Percentiles rank a stretch among this genome's conserved stretches.
These are phyloP conservation scores for Bauhinia variegata DNA, from an alignment of 306 rosid genomes.

Conservation along the genomic window DNA sequence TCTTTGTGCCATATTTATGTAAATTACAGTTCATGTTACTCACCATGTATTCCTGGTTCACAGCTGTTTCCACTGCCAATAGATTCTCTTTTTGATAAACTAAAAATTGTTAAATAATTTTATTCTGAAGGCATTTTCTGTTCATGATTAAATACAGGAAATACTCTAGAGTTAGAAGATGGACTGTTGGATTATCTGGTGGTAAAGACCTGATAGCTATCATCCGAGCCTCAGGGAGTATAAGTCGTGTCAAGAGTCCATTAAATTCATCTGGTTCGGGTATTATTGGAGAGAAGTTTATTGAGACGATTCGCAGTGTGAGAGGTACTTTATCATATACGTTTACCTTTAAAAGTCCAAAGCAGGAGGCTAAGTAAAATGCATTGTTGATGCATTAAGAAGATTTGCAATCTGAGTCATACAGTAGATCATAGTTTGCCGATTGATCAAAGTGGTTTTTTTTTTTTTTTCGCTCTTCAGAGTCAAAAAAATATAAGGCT, in stretches of 20 bases:
- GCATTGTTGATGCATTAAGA: not conserved
- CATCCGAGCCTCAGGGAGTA: slow-evolving; percentile 92
- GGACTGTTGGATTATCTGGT: slow-evolving; percentile 81
- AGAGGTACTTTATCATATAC: slow-evolving; percentile 65
- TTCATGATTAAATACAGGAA: slow-evolving; percentile 54
- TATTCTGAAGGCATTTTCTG: slow-evolving; percentile 23
- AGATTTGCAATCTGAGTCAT: not conserved
- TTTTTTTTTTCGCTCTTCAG: slow-evolving; percentile 51
- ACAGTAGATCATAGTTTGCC: slow-evolving; percentile 9
- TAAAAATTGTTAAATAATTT: slow-evolving; percentile 15
- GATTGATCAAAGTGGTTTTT: slow-evolving; percentile 24
- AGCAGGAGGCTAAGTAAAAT: slow-evolving; percentile 16
- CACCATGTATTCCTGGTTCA: slow-evolving; percentile 21
- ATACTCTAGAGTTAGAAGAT: slow-evolving; percentile 74
- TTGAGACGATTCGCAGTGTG: slow-evolving; percentile 83
- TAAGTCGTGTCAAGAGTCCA: slow-evolving; percentile 67
- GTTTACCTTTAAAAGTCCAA: slow-evolving; percentile 28
- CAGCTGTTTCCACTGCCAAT: slow-evolving; percentile 4
- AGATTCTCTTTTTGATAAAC: slow-evolving; percentile 10
- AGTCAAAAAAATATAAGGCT: slow-evolving; percentile 81
- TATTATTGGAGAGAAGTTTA: slow-evolving; percentile 79
- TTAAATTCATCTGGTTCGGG: slow-evolving; percentile 64
- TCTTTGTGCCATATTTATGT: slow-evolving; percentile 23
- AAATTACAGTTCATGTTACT: slow-evolving; percentile 14
- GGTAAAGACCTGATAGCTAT: slow-evolving; percentile 86